Percentiles rank a stretch among this genome's conserved stretches.
These are phyloP conservation scores for Kluyveromyces lactis DNA, from an alignment of 805 yeast genomes.

Conservation along the genomic window DNA sequence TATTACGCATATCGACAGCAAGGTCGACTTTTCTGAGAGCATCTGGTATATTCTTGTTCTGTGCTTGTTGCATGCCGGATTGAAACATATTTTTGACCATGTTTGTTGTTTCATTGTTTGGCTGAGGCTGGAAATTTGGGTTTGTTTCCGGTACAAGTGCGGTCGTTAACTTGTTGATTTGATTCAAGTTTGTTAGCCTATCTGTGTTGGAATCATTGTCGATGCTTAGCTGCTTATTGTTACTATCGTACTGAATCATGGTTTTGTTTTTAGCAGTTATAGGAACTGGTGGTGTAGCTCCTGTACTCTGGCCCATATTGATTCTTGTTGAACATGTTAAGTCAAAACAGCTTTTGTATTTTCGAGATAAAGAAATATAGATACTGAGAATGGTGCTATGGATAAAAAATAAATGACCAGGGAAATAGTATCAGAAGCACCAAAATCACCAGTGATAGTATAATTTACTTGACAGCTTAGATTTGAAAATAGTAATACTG, in stretches of 20 bases:
- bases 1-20: conserved; percentile 56
- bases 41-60: conserved; percentile 49
- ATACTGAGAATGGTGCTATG: no score
- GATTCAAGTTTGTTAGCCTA: conserved; percentile 21
- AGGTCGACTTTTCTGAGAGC: conserved; percentile 56
- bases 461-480: conserved; percentile 88
- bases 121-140: conserved; percentile 51
- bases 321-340: no score
- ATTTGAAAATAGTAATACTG: no score
- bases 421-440: no score
- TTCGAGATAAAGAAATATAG: no score
- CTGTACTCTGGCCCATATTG: no score
- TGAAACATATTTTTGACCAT: conserved; percentile 58
- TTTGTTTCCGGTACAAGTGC: conserved; percentile 31
- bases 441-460: no score
- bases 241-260: conserved; percentile 19
- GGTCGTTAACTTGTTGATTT: conserved; percentile 30
- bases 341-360: no score
- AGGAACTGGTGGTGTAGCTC: no score
- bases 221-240: conserved; percentile 19
- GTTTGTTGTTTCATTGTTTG: conserved; percentile 40
- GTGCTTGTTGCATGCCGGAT: conserved; percentile 45
- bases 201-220: conserved; percentile 9
- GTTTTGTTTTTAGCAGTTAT: no score
- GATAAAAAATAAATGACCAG: no score